Evolutionary conservation across 441 rosid genomes (phyloP).

Genomic region (Dalechampia spathulata): DNA sequence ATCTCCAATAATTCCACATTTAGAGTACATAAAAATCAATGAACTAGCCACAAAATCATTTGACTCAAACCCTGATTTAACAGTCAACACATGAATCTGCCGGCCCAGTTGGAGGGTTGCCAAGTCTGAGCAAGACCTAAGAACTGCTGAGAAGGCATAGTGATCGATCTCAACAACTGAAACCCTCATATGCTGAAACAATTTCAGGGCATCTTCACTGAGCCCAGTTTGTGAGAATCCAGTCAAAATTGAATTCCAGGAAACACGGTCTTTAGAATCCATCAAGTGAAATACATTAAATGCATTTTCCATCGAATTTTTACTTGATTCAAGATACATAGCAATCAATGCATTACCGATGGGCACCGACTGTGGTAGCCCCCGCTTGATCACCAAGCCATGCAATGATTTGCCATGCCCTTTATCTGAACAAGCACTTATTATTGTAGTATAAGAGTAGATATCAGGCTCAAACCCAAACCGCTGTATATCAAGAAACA

Average conservation of each 20-base stretch:
- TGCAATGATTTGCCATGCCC: constrained; percentile 45
- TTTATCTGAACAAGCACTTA: constrained; percentile 44
- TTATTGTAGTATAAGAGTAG: constrained; percentile 54
- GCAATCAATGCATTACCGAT: constrained; percentile 51
- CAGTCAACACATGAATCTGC: constrained; percentile 50
- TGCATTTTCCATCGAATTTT: constrained; percentile 41
- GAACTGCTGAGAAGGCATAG: constrained; percentile 63
- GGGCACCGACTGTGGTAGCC: constrained; percentile 42
- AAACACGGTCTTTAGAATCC: constrained; percentile 52
- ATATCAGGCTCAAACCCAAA: constrained; percentile 42
- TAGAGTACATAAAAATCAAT: constrained; percentile 68
- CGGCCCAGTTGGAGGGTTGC: constrained; percentile 68
- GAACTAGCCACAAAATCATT: constrained; percentile 70
- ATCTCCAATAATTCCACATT: constrained; percentile 57
- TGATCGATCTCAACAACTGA: constrained; percentile 43
- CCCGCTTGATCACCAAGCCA: constrained; percentile 55
- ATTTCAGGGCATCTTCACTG: constrained; percentile 46
- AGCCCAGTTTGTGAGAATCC: constrained; percentile 59
- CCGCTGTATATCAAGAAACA: constrained; percentile 44
- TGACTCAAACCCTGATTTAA: constrained; percentile 47
- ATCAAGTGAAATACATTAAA: constrained; percentile 41
- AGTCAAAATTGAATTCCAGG: constrained; percentile 70
- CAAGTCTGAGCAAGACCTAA: constrained; percentile 68
- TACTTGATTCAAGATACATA: constrained; percentile 49
- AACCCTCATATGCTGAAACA: constrained; percentile 44